Evolutionary conservation across 208 protist species (phyloP).

Genomic region (Paratrypanosoma confusum): DNA sequence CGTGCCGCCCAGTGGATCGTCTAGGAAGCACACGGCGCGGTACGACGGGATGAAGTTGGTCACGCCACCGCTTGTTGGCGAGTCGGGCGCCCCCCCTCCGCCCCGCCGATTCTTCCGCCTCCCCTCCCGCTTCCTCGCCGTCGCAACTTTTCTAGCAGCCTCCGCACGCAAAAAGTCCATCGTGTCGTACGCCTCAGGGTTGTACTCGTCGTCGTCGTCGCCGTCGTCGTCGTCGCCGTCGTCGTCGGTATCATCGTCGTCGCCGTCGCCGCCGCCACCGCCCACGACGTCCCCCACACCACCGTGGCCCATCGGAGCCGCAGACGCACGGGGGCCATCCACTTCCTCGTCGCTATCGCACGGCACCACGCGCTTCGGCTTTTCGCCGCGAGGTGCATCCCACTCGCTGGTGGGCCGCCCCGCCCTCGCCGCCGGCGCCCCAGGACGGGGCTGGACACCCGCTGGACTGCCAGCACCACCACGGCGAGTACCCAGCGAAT

Average conservation of each 20-base stretch:
- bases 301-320: background rate
- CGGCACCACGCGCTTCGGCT: background rate
- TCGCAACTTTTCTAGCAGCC: no score
- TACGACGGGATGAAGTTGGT: no score
- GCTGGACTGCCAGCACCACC: background rate
- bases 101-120: no score
- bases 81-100: no score
- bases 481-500: conserved; percentile 5
- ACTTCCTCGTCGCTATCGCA: conserved; percentile 1
- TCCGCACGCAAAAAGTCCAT: no score
- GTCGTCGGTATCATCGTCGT: background rate
- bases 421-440: background rate
- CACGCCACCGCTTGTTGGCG: no score
- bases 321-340: background rate
- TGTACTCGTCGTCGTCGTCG: conserved; percentile 24
- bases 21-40: no score
- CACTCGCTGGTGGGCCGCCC: no score
- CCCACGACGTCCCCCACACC: conserved; percentile 7
- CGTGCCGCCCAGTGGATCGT: no score
- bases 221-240: conserved; percentile 10
- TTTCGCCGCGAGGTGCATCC: conserved; percentile 1
- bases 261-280: background rate
- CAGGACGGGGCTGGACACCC: background rate
- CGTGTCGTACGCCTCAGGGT: conserved; percentile 15
- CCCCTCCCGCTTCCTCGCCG: no score